A percentile compares a stretch with the other conserved stretches of the same genome.
phyloP scores from a whole-genome alignment of 148 eudicot species.

The Rhododendron ovatum region DNA sequence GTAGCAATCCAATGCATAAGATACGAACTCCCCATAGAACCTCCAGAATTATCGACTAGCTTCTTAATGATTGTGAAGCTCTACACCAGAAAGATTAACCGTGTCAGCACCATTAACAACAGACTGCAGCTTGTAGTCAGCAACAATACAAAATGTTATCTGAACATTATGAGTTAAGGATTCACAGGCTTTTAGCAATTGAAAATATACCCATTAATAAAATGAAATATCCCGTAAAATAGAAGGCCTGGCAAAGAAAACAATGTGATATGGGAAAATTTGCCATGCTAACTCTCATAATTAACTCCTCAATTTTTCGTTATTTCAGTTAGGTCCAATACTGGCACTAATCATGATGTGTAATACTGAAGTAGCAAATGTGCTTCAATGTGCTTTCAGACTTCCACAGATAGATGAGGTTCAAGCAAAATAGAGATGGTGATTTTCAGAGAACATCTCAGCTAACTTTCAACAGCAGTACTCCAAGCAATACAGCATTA shows the following conservation, averaged over 20 bases:
- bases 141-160: background rate
- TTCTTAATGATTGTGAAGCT: slow-evolving; percentile 55
- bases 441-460: background rate
- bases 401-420: background rate
- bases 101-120: background rate
- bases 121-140: background rate
- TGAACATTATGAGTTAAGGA: background rate
- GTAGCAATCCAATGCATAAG: slow-evolving; percentile 74
- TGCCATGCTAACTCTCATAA: background rate
- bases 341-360: background rate
- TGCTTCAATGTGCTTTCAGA: background rate
- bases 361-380: background rate
- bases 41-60: slow-evolving; percentile 54
- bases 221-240: background rate
- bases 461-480: background rate
- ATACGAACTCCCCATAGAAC: slow-evolving; percentile 56
- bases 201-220: background rate
- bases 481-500: background rate
- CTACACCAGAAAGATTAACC: slow-evolving; percentile 38
- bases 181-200: background rate
- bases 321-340: background rate
- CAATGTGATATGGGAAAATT: background rate
- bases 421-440: background rate
- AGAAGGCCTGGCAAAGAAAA: background rate
- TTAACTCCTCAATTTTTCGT: background rate